Conservation (phyloP, 1,139 yeast genomes). For the Blastobotrys buckinghamii region DNA sequence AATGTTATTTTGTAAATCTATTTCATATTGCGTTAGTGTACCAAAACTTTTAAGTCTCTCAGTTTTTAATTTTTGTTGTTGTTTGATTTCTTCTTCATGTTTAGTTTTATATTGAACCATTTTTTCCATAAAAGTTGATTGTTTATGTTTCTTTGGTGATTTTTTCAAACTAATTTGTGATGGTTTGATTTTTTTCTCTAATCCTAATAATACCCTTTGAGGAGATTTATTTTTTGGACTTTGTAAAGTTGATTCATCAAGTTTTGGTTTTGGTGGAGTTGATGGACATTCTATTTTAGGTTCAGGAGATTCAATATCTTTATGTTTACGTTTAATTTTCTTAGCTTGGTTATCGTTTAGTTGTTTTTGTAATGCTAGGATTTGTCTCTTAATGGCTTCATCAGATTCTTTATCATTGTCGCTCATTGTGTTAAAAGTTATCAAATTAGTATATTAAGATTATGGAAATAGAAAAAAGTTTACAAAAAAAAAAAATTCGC, state of each 20-base stretch:
- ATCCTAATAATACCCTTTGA: constrained; percentile 13
- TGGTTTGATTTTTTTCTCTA: constrained; percentile 19
- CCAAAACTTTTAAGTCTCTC: constrained; percentile 13
- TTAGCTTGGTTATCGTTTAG: not conserved
- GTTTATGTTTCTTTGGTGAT: not conserved
- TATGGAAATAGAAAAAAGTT: no score
- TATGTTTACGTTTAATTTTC: not conserved
- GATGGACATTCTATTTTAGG: not conserved
- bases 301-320: not conserved
- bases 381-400: no score
- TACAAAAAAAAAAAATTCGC: no score
- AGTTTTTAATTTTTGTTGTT: constrained; percentile 4
- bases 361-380: no score
- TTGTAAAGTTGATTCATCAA: not conserved
- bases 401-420: no score
- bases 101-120: not conserved
- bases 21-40: constrained; percentile 1
- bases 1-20: constrained; percentile 3
- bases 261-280: constrained; percentile 1
- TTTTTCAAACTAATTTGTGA: constrained; percentile 15
- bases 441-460: no score
- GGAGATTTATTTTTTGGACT: constrained; percentile 11
- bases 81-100: not conserved
- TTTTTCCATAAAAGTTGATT: constrained; percentile 7
- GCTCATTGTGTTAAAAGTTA: no score